Percentiles rank a stretch among this genome's conserved stretches.
These are phyloP conservation scores for Cardiospermum halicacabum DNA, from an alignment of 345 rosid species.

Conservation along the genomic window DNA sequence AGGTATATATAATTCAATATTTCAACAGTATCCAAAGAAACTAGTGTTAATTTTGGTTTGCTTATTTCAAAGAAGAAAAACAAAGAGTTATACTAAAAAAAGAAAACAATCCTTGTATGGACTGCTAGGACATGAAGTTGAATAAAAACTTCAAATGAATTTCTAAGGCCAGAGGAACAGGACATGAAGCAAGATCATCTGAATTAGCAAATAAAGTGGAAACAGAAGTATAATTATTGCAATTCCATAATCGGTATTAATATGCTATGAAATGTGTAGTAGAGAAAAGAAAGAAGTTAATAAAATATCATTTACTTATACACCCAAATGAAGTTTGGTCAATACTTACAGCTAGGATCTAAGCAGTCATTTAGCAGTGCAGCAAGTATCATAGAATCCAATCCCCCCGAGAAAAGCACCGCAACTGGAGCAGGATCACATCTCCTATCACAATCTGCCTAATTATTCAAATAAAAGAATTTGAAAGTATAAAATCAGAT, in stretches of 20 bases:
- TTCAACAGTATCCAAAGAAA: background rate
- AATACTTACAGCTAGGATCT: slow-evolving; percentile 58
- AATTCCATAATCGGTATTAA: background rate
- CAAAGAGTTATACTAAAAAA: background rate
- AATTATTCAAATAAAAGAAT: slow-evolving; percentile 17
- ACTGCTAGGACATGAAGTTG: background rate
- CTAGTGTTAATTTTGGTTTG: background rate
- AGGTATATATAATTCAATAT: slow-evolving; percentile 1
- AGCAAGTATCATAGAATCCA: slow-evolving; percentile 95
- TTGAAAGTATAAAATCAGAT: slow-evolving; percentile 1
- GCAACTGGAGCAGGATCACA: slow-evolving; percentile 64
- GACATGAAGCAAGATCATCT: background rate
- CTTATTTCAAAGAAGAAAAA: background rate
- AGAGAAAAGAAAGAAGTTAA: background rate
- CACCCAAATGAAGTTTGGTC: background rate
- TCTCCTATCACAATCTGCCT: slow-evolving; percentile 35
- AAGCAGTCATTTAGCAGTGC: slow-evolving; percentile 76
- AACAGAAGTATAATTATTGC: background rate
- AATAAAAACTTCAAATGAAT: slow-evolving; percentile 1
- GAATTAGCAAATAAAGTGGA: background rate
- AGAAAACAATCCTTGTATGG: background rate
- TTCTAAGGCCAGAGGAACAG: background rate
- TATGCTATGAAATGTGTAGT: background rate
- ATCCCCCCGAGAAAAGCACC: slow-evolving; percentile 92
- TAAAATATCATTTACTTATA: background rate